Percentiles rank a stretch among this genome's conserved stretches.
Conservation (phyloP, 1,284 basidiomycete genomes). For the Amylostereum areolatum region DNA sequence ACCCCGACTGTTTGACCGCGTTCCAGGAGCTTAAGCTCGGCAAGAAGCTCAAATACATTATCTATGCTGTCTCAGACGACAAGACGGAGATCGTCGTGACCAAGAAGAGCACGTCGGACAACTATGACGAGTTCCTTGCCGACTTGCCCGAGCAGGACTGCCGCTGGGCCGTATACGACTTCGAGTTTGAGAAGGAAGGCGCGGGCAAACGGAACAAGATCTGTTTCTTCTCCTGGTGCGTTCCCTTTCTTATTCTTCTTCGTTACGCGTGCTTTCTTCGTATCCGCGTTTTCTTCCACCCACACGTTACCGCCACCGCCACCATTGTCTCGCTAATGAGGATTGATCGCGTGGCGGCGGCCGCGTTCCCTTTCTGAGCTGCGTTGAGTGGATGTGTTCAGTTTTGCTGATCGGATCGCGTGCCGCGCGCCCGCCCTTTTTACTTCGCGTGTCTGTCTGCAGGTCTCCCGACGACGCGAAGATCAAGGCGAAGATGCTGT, state of each 20-base stretch:
- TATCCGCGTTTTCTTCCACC: not conserved
- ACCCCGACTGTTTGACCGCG: conserved; percentile 50
- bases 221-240: conserved; percentile 79
- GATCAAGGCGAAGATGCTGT: conserved; percentile 94
- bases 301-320: not conserved
- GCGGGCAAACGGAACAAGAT: conserved; percentile 91
- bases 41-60: conserved; percentile 85
- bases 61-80: conserved; percentile 67
- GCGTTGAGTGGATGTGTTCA: not conserved
- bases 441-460: conserved; percentile 1
- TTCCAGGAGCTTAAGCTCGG: conserved; percentile 80
- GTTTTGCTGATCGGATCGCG: not conserved
- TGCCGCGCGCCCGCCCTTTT: not conserved
- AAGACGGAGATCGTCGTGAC: conserved; percentile 75
- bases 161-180: conserved; percentile 92
- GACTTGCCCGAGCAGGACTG: conserved; percentile 77
- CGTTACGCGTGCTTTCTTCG: too few species aligned
- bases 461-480: conserved; percentile 89
- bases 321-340: too few species aligned
- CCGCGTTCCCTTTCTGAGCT: too few species aligned
- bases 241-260: conserved; percentile 8
- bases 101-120: conserved; percentile 39
- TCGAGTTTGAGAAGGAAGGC: conserved; percentile 78
- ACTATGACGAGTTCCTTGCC: conserved; percentile 76
- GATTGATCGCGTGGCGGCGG: too few species aligned